Evolutionary conservation across 352 stramenopile genomes (phyloP).

Genomic region (Globisporangium acanthophoron): DNA sequence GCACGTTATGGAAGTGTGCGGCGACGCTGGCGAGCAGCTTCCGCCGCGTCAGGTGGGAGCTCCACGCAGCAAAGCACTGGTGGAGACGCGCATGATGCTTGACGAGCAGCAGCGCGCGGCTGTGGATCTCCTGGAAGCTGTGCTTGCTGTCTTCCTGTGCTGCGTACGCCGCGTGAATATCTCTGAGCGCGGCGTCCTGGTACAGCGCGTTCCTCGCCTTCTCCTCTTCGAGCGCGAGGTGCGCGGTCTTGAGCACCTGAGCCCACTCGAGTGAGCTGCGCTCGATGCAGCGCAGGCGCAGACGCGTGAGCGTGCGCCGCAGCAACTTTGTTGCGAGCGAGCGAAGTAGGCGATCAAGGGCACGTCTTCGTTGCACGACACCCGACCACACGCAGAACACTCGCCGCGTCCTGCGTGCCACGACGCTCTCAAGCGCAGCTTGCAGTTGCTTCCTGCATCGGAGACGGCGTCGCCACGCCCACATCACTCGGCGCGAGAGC

Average conservation of each 20-base stretch:
- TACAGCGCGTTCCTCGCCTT: conserved; percentile 24
- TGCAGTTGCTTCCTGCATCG: background rate
- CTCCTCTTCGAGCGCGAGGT: conserved; percentile 42
- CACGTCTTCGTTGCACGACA: background rate
- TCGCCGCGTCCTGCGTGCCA: background rate
- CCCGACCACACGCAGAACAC: conserved; percentile 9
- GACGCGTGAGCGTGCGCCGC: conserved; percentile 8
- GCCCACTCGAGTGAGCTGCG: conserved; percentile 29
- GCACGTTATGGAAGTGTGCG: conserved; percentile 15
- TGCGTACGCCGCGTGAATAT: conserved; percentile 23
- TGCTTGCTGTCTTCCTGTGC: conserved; percentile 18
- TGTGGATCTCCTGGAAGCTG: conserved; percentile 17
- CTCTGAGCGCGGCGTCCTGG: conserved; percentile 25
- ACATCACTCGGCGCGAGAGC: conserved; percentile 14
- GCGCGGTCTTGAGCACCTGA: conserved; percentile 30
- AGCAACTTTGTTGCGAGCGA: background rate
- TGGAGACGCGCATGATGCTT: conserved; percentile 14
- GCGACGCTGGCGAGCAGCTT: conserved; percentile 16
- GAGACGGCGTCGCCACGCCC: conserved; percentile 10
- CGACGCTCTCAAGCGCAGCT: background rate
- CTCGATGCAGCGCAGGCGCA: conserved; percentile 30
- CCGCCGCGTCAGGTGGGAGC: conserved; percentile 8
- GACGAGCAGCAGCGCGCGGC: conserved; percentile 6
- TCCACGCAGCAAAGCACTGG: conserved; percentile 14
- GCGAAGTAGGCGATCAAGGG: conserved; percentile 1